A percentile compares a stretch with the other conserved stretches of the same genome.
Evolutionary conservation across 257 asterid genomes (phyloP).

Genomic region (Nicotiana otophora): DNA sequence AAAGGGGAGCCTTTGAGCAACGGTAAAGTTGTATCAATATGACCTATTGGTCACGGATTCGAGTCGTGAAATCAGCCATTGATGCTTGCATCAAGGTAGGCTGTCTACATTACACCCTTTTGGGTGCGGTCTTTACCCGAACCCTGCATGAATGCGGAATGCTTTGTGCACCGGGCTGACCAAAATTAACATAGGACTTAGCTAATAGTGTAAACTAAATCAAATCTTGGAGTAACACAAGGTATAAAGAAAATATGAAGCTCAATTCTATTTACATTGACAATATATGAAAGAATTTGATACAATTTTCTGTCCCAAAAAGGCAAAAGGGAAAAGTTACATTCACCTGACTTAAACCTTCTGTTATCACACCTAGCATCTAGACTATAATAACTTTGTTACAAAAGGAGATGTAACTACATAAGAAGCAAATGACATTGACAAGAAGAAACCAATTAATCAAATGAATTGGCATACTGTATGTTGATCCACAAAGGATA

Average conservation of each 20-base stretch:
- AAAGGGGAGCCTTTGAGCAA: no score
- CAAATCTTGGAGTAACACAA: not conserved
- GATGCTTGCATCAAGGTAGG: no score
- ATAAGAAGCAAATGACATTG: not conserved
- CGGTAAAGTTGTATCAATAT: no score
- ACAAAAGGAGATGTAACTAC: not conserved
- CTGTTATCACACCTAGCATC: not conserved
- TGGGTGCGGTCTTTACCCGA: no score
- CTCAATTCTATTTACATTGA: not conserved
- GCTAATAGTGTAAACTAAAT: not conserved
- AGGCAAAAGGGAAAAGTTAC: not conserved
- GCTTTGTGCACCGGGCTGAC: no score
- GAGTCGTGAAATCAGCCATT: no score
- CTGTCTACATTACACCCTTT: no score
- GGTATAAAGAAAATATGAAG: not conserved
- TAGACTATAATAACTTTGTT: not conserved
- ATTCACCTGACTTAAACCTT: not conserved
- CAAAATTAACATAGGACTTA: not conserved
- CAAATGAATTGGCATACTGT: slow-evolving; percentile 8
- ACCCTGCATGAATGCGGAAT: no score
- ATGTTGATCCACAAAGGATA: not conserved
- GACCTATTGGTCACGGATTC: no score
- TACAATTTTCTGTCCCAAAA: not conserved
- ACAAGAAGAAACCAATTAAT: not conserved
- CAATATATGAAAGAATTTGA: slow-evolving; percentile 1